A percentile compares a stretch with the other conserved stretches of the same genome.
These are phyloP conservation scores for Aschersonia sp. DNA, from an alignment of 2,329 filamentous ascomycete genomes.

Conservation along the genomic window DNA sequence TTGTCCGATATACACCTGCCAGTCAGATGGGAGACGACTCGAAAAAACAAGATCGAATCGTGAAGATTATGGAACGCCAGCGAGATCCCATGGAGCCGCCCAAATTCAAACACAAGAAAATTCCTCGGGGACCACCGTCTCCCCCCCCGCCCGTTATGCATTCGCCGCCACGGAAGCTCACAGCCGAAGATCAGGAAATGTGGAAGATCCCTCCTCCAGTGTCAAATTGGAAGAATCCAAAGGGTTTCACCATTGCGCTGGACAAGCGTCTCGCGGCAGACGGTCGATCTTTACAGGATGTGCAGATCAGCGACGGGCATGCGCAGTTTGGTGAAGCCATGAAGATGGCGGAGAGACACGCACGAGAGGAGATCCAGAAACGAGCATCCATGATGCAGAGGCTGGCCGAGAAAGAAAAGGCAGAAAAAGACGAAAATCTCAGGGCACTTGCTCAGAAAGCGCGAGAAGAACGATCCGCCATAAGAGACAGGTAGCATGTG, in stretches of 20 bases:
- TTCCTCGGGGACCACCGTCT: conserved; percentile 80
- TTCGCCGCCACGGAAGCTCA: conserved; percentile 86
- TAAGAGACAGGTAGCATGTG: background rate
- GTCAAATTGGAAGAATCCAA: conserved; percentile 98
- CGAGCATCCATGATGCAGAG: conserved; percentile 90
- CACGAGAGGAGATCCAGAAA: conserved; percentile 87
- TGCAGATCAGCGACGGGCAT: conserved; percentile 97
- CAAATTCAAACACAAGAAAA: conserved; percentile 98
- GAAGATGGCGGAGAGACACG: conserved; percentile 88
- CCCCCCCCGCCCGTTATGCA: conserved; percentile 92
- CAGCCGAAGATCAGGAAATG: conserved; percentile 90
- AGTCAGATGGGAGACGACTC: conserved; percentile 88
- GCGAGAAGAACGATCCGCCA: conserved; percentile 52
- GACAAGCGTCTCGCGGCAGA: conserved; percentile 94
- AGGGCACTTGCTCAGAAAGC: conserved; percentile 82
- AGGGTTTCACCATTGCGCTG: conserved; percentile 90
- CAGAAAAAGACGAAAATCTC: conserved; percentile 84
- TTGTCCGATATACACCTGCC: conserved; percentile 87
- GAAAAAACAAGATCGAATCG: conserved; percentile 85
- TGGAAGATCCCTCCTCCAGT: conserved; percentile 84
- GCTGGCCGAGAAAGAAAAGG: conserved; percentile 90
- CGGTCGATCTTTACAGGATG: conserved; percentile 79
- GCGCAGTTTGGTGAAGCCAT: conserved; percentile 90
- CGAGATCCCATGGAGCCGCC: conserved; percentile 92
- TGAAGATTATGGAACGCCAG: conserved; percentile 95